Evolutionary conservation across 1,284 basidiomycete species (phyloP).

Genomic region (Mycena citricolor): DNA sequence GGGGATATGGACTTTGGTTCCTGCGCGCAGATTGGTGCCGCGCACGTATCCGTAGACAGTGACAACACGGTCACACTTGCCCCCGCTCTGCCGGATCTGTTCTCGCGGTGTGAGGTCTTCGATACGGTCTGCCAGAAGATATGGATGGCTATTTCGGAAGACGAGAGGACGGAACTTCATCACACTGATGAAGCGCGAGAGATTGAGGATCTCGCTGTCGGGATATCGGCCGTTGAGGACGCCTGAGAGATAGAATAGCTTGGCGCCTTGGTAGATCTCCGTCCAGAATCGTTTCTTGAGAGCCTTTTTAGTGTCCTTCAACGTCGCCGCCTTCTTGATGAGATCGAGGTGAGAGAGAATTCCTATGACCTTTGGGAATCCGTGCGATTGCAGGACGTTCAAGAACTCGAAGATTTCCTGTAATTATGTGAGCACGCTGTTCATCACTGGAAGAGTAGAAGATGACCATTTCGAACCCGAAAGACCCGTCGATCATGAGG

Average conservation of each 20-base stretch:
- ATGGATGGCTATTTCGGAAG: constrained; percentile 95
- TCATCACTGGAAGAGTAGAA: constrained; percentile 1
- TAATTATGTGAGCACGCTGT: background rate
- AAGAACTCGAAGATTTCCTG: constrained; percentile 99
- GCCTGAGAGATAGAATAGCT: constrained; percentile 97
- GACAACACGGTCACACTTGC: constrained; percentile 88
- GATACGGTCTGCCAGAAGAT: constrained; percentile 93
- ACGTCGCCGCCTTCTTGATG: constrained; percentile 88
- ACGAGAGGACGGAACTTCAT: constrained; percentile 99
- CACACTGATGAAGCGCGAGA: constrained; percentile 93
- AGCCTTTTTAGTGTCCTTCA: constrained; percentile 91
- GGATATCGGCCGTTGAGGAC: constrained; percentile 98
- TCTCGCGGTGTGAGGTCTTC: constrained; percentile 95
- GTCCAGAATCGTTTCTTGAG: constrained; percentile 99
- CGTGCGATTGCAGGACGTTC: constrained; percentile 95
- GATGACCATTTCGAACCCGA: constrained; percentile 96
- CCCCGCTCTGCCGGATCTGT: constrained; percentile 71
- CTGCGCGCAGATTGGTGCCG: constrained; percentile 82
- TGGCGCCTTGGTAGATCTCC: constrained; percentile 98
- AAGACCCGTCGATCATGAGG: constrained; percentile 97
- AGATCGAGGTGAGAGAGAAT: constrained; percentile 96
- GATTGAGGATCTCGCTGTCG: constrained; percentile 94
- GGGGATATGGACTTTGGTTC: constrained; percentile 91
- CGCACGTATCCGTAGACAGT: constrained; percentile 95
- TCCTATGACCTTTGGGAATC: constrained; percentile 98